Evolutionary conservation across 441 rosid genomes (phyloP).

Genomic region (Erodium texanum): DNA sequence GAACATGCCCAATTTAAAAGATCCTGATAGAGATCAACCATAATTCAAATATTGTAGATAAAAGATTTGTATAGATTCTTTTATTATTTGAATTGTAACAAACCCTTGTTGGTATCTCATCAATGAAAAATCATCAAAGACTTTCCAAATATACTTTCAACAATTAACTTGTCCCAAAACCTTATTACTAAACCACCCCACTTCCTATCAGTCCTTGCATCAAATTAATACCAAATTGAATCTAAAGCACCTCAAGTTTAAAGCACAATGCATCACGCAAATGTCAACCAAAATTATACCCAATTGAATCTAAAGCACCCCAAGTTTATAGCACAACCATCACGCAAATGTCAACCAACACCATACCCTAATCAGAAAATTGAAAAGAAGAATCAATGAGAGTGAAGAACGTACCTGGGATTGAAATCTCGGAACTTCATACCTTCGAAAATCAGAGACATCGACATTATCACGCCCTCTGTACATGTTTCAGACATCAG

Average conservation of each 20-base stretch:
- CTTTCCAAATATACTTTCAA: too few relatives aligned
- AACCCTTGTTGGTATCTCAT: too few relatives aligned
- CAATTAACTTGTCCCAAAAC: neutral
- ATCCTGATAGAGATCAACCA: too few relatives aligned
- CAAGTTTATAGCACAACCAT: neutral
- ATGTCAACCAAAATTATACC: neutral
- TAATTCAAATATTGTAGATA: too few relatives aligned
- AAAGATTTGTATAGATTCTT: too few relatives aligned
- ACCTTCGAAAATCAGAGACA: neutral
- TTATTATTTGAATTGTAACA: too few relatives aligned
- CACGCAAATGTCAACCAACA: neutral
- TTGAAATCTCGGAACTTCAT: neutral
- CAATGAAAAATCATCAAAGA: too few relatives aligned
- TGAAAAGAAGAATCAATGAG: neutral
- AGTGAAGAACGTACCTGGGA: neutral
- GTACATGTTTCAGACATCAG: too few relatives aligned
- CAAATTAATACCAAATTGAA: neutral
- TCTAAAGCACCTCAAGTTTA: too few relatives aligned
- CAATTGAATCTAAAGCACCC: too few relatives aligned
- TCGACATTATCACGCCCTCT: too few relatives aligned
- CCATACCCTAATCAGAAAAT: neutral
- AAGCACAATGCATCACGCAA: neutral
- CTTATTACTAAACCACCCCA: neutral
- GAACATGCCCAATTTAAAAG: neutral
- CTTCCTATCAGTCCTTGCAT: neutral